Conservation (phyloP, 2,329 filamentous ascomycete genomes). For the Fusarium secorum region DNA sequence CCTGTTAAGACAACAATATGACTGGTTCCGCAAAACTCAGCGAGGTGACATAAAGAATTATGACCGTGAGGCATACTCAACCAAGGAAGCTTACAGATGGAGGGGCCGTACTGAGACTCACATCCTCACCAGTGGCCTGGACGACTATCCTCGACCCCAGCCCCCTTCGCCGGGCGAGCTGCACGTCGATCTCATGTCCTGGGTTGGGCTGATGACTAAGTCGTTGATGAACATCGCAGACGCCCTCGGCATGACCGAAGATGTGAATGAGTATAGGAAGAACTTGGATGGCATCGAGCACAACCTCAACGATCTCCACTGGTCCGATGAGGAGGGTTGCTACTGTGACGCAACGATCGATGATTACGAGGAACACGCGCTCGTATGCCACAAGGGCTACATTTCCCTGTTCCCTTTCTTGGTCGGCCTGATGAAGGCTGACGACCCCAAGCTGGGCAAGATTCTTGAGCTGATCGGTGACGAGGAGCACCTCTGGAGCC, state of each 20-base stretch:
- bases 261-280: conserved; percentile 74
- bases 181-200: conserved; percentile 92
- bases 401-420: conserved; percentile 93
- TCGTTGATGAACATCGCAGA: conserved; percentile 83
- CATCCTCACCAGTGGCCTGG: conserved; percentile 89
- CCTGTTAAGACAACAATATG: conserved; percentile 85
- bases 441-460: conserved; percentile 77
- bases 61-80: conserved; percentile 85
- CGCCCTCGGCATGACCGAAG: conserved; percentile 77
- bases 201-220: conserved; percentile 96
- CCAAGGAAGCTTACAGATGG: conserved; percentile 95
- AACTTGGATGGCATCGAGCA: conserved; percentile 79
- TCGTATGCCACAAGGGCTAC: conserved; percentile 97
- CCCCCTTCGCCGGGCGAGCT: conserved; percentile 95
- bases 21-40: conserved; percentile 95
- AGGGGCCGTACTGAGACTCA: conserved; percentile 86
- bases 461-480: conserved; percentile 81
- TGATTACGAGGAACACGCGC: conserved; percentile 86
- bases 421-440: conserved; percentile 76
- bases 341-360: conserved; percentile 97
- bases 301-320: conserved; percentile 94
- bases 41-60: conserved; percentile 89
- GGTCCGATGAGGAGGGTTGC: conserved; percentile 79
- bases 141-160: conserved; percentile 94
- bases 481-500: conserved; percentile 87